These are phyloP conservation scores for Kodamaea jinghongensis DNA, from an alignment of 805 yeast species.

Conservation along the genomic window DNA sequence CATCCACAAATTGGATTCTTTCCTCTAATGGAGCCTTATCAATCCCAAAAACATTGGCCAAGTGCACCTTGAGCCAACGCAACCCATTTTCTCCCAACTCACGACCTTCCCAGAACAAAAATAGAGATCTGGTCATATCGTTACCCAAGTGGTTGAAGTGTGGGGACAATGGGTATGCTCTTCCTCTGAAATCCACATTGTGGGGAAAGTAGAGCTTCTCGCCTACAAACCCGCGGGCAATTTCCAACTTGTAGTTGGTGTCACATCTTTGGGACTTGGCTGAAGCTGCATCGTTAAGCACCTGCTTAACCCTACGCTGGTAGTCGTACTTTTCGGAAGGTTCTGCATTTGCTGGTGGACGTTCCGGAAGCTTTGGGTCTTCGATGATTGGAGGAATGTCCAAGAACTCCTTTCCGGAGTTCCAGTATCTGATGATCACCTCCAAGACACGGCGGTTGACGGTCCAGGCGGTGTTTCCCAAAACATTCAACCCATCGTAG, in stretches of 20 bases:
- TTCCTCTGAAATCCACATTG: conserved; percentile 77
- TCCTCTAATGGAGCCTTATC: conserved; percentile 70
- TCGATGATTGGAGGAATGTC: conserved; percentile 57
- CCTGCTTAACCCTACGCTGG: conserved; percentile 55
- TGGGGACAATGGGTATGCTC: conserved; percentile 80
- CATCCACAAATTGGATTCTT: conserved; percentile 58
- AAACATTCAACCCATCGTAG: conserved; percentile 76
- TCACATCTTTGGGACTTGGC: conserved; percentile 90
- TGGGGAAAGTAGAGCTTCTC: conserved; percentile 77
- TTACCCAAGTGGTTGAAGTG: conserved; percentile 80
- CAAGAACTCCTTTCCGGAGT: conserved; percentile 71
- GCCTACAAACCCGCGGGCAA: conserved; percentile 87
- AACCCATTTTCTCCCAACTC: conserved; percentile 63
- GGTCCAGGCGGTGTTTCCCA: conserved; percentile 92
- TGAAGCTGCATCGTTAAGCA: conserved; percentile 60
- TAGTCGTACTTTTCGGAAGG: conserved; percentile 70
- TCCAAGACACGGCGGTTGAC: conserved; percentile 70
- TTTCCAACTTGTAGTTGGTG: conserved; percentile 87
- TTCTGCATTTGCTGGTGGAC: conserved; percentile 65
- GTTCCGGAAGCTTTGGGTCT: conserved; percentile 45
- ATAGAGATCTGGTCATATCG: conserved; percentile 70
- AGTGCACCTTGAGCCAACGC: conserved; percentile 72
- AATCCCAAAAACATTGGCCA: conserved; percentile 70
- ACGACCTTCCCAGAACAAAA: conserved; percentile 76
- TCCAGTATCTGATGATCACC: conserved; percentile 79